Percentiles rank a stretch among this genome's conserved stretches.
These are phyloP conservation scores for Secale cereale DNA, from an alignment of 176 grass and related monocot genomes.

Conservation along the genomic window DNA sequence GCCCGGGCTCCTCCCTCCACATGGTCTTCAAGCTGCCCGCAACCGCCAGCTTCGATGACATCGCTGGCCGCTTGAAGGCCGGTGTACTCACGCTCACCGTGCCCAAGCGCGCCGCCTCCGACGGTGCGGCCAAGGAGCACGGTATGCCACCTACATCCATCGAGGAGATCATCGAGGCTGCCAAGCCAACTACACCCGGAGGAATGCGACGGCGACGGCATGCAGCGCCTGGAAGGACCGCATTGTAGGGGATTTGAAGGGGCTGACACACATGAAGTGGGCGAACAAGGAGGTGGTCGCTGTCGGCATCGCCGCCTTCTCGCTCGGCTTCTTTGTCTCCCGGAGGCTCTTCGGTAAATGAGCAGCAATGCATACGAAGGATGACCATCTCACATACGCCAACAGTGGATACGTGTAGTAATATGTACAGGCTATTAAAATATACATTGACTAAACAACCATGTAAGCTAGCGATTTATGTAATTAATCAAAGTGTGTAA, in stretches of 20 bases:
- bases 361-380: background rate
- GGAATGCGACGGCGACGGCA: background rate
- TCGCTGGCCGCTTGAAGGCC: slow-evolving; percentile 37
- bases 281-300: too few species aligned
- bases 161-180: slow-evolving; percentile 1
- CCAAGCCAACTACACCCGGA: background rate
- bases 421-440: background rate
- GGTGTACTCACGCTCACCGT: too few species aligned
- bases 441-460: too few species aligned
- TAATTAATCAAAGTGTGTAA: too few species aligned
- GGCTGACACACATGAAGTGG: slow-evolving; percentile 16
- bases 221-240: background rate
- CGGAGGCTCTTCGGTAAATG: slow-evolving; percentile 23
- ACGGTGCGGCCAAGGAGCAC: background rate
- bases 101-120: slow-evolving; percentile 16
- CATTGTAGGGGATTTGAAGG: background rate
- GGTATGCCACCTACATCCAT: too few species aligned
- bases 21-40: slow-evolving; percentile 51
- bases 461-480: too few species aligned
- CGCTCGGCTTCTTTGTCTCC: slow-evolving; percentile 28
- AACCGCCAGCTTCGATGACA: slow-evolving; percentile 28
- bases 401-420: background rate
- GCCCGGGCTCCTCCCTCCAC: background rate
- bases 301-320: too few species aligned
- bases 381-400: too few species aligned